These are phyloP conservation scores for Coniferiporia weirii DNA, from an alignment of 1,284 basidiomycete genomes.

Conservation along the genomic window DNA sequence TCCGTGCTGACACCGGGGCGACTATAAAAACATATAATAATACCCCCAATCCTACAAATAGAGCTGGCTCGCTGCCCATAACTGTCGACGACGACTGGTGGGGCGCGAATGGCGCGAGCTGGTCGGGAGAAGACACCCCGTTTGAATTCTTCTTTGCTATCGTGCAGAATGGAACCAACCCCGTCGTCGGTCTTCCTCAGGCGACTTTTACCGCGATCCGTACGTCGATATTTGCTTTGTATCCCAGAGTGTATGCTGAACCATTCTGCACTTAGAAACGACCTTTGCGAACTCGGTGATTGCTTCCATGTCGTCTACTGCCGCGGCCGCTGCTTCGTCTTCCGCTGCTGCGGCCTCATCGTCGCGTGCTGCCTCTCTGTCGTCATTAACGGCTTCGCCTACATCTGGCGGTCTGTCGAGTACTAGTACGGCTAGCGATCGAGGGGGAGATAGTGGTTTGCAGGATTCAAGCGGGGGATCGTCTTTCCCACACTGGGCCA, in stretches of 20 bases:
- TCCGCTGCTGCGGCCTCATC: constrained; percentile 24
- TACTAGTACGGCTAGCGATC: constrained; percentile 27
- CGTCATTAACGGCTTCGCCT: constrained; percentile 29
- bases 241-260: neutral
- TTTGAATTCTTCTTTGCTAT: constrained; percentile 74
- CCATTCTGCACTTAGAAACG: constrained; percentile 47
- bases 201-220: constrained; percentile 72
- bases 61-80: constrained; percentile 48
- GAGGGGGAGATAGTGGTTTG: constrained; percentile 36
- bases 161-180: constrained; percentile 43
- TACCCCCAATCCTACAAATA: constrained; percentile 43
- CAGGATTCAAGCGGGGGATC: constrained; percentile 37
- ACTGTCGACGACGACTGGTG: constrained; percentile 74
- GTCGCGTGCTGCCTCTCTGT: constrained; percentile 24
- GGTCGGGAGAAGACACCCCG: constrained; percentile 47
- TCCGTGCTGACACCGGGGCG: constrained; percentile 54
- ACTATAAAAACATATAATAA: constrained; percentile 40
- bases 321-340: constrained; percentile 36
- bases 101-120: constrained; percentile 46
- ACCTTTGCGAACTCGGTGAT: constrained; percentile 60
- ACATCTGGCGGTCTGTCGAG: constrained; percentile 25
- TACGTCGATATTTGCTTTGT: constrained; percentile 38
- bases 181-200: constrained; percentile 55
- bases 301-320: constrained; percentile 38
- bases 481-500: constrained; percentile 78